Conservation (phyloP, 257 asterid species). For the Catharanthus roseus region DNA sequence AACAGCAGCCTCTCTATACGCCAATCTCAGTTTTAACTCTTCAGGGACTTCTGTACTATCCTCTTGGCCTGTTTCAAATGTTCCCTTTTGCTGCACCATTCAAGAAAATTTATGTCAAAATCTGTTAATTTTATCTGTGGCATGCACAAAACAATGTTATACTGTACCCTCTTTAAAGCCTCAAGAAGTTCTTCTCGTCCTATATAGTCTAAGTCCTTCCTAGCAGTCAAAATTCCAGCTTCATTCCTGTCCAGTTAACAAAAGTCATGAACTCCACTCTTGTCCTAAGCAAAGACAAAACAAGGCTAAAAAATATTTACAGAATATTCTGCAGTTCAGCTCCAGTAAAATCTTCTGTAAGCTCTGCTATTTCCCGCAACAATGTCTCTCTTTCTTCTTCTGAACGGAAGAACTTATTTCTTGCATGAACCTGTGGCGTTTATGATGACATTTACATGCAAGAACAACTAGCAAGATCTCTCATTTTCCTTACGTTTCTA, state of each 20-base stretch:
- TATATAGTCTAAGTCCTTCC: constrained; percentile 85
- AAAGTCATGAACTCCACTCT: constrained; percentile 25
- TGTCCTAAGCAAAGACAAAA: constrained; percentile 16
- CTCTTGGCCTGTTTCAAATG: constrained; percentile 99
- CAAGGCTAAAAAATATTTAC: constrained; percentile 35
- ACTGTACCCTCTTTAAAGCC: constrained; percentile 85
- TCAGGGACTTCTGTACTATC: constrained; percentile 89
- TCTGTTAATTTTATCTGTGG: background rate
- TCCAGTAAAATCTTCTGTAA: constrained; percentile 87
- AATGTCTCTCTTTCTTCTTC: constrained; percentile 87
- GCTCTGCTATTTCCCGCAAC: constrained; percentile 81
- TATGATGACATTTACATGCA: constrained; percentile 20
- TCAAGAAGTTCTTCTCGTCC: constrained; percentile 93
- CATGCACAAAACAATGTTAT: constrained; percentile 5
- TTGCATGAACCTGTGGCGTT: constrained; percentile 81
- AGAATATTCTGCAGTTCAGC: constrained; percentile 95
- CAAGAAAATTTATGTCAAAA: constrained; percentile 18
- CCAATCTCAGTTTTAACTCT: constrained; percentile 87
- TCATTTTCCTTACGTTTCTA: background rate
- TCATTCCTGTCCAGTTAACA: constrained; percentile 69
- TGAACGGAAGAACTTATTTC: constrained; percentile 85
- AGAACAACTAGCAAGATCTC: background rate
- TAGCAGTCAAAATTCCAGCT: constrained; percentile 95
- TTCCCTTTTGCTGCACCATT: constrained; percentile 88
- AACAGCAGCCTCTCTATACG: constrained; percentile 97